phyloP scores from a whole-genome alignment of 148 eudicot species.

The Heliosperma pusillum region DNA sequence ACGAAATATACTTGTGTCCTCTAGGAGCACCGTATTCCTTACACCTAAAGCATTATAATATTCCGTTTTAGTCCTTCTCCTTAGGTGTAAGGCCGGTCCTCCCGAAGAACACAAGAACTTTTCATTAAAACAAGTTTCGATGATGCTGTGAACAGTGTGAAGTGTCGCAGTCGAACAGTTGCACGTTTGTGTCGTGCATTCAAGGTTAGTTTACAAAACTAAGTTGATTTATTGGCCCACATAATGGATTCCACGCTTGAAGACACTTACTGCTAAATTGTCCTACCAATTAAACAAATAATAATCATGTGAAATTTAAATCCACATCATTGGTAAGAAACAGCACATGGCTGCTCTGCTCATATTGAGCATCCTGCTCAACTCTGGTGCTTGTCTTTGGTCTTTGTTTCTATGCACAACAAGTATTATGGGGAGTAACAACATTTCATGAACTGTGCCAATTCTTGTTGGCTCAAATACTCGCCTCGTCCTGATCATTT shows the following conservation, averaged over 20 bases:
- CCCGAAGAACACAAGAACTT: no score
- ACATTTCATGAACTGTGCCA: background rate
- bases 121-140: no score
- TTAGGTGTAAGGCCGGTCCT: no score
- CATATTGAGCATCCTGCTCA: background rate
- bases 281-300: no score
- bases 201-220: background rate
- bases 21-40: no score
- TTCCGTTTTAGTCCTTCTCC: no score
- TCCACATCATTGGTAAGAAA: background rate
- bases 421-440: background rate
- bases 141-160: background rate
- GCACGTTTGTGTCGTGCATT: background rate
- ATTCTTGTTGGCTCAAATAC: background rate
- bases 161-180: background rate
- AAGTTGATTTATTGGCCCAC: background rate
- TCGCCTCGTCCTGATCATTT: no score
- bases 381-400: background rate
- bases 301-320: background rate
- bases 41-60: no score
- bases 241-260: background rate
- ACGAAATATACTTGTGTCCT: no score
- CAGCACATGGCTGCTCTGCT: background rate
- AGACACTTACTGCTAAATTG: background rate
- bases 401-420: background rate